Base-by-base conservation (phyloP, 345 rosid species). In the Diplotaxis tenuifolia region DNA sequence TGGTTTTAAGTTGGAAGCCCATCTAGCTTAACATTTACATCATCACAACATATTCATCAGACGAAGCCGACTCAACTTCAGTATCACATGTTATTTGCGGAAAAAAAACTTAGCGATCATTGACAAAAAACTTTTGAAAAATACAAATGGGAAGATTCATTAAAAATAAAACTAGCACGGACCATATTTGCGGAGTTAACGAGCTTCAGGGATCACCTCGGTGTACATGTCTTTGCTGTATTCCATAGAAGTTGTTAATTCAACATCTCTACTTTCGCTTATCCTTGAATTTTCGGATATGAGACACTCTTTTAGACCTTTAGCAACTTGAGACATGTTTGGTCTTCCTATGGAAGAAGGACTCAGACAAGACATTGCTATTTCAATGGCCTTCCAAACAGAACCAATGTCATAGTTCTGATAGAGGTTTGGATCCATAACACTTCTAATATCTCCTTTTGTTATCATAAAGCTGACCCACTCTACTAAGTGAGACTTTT, bases 321-420 rank as follows among this genome's bases (percentile, higher is more conserved):
- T 59, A 25, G 9, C 62, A 47, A 67, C 78, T 2, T 15, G 76
- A 58, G 68, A 69, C 84, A 81, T 81, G 20, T 16, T 77, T 53
- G 79, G 84, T 49, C 84, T 66, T 61, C 42, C 9, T 14, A 45
- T 15, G 0, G 84, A 73, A 23, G 78, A 72, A 21, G 53, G 45
- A 11, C 20, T 60, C 40, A 54, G 66, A 31, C 78, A 78, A 11
- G 78, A 55, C 74, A 78, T 67, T 21, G 74, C 78, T 67, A 62
- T 4, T 62, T 78, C 78, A 34, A 62, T 50, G 2, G 66, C 74
- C 28, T 73, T 78, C 78, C 78, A 78, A 5, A 45, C 70, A 55
- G 67, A 73, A 5, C 77, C 73, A 22, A 5, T 68, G 45, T 73
- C 66, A 38, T 61, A 78, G 9, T 62, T 19, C 8, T 52, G 70